Conservation (phyloP, 129 eudicot genomes). For the Pittosporum tobira region DNA sequence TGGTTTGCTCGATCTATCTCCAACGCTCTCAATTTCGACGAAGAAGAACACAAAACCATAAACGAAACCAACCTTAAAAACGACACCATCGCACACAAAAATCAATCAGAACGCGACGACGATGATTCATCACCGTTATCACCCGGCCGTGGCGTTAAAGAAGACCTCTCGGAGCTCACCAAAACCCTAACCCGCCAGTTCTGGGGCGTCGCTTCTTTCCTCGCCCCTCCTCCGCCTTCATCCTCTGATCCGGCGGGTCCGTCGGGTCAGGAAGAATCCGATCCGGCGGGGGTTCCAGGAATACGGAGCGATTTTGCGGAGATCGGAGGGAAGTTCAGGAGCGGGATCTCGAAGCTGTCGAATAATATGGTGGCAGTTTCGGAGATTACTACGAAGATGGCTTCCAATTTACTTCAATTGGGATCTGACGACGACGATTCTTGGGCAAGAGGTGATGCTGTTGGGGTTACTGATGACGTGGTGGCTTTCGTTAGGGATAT, state of each 20-base stretch:
- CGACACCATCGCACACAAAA: no score
- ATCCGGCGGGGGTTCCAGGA: slow-evolving; percentile 32
- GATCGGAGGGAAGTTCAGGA: slow-evolving; percentile 77
- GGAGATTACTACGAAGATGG: slow-evolving; percentile 75
- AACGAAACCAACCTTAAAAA: no score
- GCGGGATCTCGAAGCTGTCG: slow-evolving; percentile 66
- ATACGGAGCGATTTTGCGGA: slow-evolving; percentile 69
- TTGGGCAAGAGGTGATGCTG: slow-evolving; percentile 24
- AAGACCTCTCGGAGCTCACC: slow-evolving; percentile 80
- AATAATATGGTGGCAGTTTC: slow-evolving; percentile 50
- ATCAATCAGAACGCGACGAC: background rate
- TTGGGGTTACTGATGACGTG: slow-evolving; percentile 85
- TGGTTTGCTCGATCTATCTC: no score
- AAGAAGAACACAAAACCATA: no score
- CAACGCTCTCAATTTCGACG: no score
- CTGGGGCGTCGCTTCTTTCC: slow-evolving; percentile 98
- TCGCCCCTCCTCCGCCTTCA: slow-evolving; percentile 74
- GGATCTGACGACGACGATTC: slow-evolving; percentile 42
- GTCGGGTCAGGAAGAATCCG: slow-evolving; percentile 14
- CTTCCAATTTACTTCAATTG: slow-evolving; percentile 57
- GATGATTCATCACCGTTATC: slow-evolving; percentile 14
- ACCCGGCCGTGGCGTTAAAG: slow-evolving; percentile 70
- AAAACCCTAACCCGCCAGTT: slow-evolving; percentile 80
- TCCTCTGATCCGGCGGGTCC: background rate
- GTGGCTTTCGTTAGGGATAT: slow-evolving; percentile 68